A percentile compares a stretch with the other conserved stretches of the same genome.
Evolutionary conservation across 305 asterid genomes (phyloP).

Genomic region (Fraxinus dipetala): DNA sequence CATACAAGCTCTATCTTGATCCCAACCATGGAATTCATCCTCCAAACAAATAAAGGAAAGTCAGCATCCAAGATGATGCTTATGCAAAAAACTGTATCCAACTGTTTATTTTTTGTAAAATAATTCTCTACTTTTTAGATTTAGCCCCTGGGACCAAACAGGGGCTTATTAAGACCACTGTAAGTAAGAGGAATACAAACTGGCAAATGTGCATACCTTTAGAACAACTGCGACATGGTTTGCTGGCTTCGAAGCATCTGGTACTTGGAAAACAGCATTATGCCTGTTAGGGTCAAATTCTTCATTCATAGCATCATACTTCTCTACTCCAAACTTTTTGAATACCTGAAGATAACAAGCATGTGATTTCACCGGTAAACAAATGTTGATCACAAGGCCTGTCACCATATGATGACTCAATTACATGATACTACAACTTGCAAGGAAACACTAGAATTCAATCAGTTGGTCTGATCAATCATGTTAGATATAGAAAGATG

Average conservation of each 20-base stretch:
- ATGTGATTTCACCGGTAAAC: not conserved
- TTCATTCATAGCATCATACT: slow-evolving; percentile 60
- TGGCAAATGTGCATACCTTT: slow-evolving; percentile 48
- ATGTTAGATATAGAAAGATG: not conserved
- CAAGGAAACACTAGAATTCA: not conserved
- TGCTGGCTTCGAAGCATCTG: slow-evolving; percentile 82
- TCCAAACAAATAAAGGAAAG: not conserved
- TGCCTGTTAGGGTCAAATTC: slow-evolving; percentile 90
- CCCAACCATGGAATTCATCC: not conserved
- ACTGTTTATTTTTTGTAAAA: not conserved
- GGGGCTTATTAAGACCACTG: not conserved
- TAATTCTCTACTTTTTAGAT: not conserved
- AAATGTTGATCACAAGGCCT: not conserved
- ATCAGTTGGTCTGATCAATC: not conserved
- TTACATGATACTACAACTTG: not conserved
- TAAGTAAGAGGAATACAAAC: not conserved
- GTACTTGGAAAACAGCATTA: slow-evolving; percentile 87
- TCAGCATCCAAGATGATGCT: not conserved
- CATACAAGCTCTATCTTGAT: not conserved
- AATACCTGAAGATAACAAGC: slow-evolving; percentile 51
- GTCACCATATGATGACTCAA: not conserved
- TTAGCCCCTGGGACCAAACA: not conserved
- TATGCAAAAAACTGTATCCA: not conserved
- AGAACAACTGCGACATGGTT: slow-evolving; percentile 71
- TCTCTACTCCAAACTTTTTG: slow-evolving; percentile 72